phyloP scores from a whole-genome alignment of 495 filamentous ascomycete genomes.

The Annulohypoxylon maeteangense region DNA sequence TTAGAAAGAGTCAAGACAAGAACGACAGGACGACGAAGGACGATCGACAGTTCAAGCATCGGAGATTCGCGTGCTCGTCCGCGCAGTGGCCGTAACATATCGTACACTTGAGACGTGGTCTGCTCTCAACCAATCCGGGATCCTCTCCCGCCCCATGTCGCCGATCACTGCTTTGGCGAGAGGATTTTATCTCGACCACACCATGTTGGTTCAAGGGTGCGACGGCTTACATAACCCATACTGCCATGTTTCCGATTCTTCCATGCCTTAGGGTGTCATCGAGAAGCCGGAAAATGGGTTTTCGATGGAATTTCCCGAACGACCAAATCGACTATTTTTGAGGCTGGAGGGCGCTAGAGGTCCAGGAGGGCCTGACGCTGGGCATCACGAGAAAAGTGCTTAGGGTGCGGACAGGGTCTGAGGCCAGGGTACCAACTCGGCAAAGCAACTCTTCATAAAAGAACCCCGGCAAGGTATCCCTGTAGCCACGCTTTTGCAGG shows the following conservation, averaged over 20 bases:
- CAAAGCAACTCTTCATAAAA: constrained; percentile 12
- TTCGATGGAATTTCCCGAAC: constrained; percentile 32
- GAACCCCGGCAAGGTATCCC: constrained; percentile 2
- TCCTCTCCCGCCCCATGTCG: constrained; percentile 28
- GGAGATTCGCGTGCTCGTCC: constrained; percentile 12
- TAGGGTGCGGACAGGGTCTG: background rate
- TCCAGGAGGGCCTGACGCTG: constrained; percentile 15
- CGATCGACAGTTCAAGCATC: constrained; percentile 22
- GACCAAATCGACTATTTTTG: background rate
- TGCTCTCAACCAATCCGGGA: constrained; percentile 34
- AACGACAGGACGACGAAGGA: background rate
- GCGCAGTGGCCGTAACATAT: constrained; percentile 1
- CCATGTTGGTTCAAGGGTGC: constrained; percentile 8
- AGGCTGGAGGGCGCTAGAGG: background rate
- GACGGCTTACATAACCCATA: background rate
- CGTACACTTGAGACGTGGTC: constrained; percentile 30
- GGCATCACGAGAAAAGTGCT: constrained; percentile 2
- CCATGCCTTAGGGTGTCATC: constrained; percentile 22
- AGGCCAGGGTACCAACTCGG: constrained; percentile 11
- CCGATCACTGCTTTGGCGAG: constrained; percentile 28
- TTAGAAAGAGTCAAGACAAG: background rate
- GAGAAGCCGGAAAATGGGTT: constrained; percentile 7
- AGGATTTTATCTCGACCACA: constrained; percentile 9
- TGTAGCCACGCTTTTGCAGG: constrained; percentile 14
- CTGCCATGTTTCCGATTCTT: background rate